phyloP scores from a whole-genome alignment of 1,284 basidiomycete species.

The Termitomyces sp. region DNA sequence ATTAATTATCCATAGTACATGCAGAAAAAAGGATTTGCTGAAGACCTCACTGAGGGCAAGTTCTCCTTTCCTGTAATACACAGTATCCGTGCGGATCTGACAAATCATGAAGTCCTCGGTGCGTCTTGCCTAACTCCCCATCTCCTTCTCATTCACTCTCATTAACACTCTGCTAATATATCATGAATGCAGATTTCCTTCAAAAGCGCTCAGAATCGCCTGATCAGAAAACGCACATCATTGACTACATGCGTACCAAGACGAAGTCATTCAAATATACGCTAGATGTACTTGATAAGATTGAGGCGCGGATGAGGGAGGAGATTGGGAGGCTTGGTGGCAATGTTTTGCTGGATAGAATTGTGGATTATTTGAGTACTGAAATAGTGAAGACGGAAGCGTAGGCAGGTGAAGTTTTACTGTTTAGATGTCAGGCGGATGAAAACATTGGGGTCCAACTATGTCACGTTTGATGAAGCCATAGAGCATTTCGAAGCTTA shows the following conservation, averaged over 20 bases:
- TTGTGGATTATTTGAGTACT: conserved; percentile 11
- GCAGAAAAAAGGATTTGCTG: conserved; percentile 65
- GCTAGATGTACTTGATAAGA: conserved; percentile 47
- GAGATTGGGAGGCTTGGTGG: conserved; percentile 60
- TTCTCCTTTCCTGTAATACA: conserved; percentile 96
- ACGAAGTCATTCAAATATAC: conserved; percentile 80
- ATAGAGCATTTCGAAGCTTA: no score
- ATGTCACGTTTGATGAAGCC: no score
- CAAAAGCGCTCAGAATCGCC: conserved; percentile 82
- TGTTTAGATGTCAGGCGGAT: no score
- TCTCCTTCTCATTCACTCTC: neutral
- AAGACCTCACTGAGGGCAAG: conserved; percentile 94
- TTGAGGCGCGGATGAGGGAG: conserved; percentile 51
- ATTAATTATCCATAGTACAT: neutral
- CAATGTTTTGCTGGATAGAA: conserved; percentile 36
- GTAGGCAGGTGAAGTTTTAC: no score
- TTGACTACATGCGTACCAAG: conserved; percentile 61
- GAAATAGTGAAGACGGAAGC: no score
- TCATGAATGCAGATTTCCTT: conserved; percentile 61
- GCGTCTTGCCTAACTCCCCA: conserved; percentile 24
- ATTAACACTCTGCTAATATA: neutral
- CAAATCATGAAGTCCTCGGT: conserved; percentile 81
- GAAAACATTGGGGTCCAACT: no score
- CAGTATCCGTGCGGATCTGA: conserved; percentile 70
- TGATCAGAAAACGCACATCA: conserved; percentile 75